Base-by-base conservation (phyloP, 306 rosid species). In the Glycine tomentella region DNA sequence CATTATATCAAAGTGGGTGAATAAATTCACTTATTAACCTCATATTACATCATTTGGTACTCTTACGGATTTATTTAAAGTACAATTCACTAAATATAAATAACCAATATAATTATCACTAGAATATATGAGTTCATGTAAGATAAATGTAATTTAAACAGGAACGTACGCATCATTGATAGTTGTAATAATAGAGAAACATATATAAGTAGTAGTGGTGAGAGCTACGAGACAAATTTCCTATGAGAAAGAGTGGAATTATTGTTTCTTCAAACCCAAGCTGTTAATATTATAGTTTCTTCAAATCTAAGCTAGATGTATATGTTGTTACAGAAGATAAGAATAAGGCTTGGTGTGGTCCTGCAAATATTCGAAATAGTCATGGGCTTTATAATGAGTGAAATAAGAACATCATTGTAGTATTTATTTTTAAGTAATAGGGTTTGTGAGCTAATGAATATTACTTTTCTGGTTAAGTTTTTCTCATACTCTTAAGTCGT, bases 271-370 rank as follows among this genome's bases (percentile, higher is more conserved):
- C 15, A 16, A 42, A 67, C 4, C 3, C 4, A 67, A 67, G 38
- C 5, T 45, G 44, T 9, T 44, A 15, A n/a, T 4, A 16, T 15
- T 44, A 42, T 67, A 14, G 36, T 67, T 72, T 14, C 76, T 72
- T 72, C 25, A 34, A 2, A 34, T 14, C 25, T 58, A 72, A 72
- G 76, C 33, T 72, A 51, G 16, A 8, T 33, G 48, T 1, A 4
- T 20, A 70, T 12, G 59, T 13, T 7, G 45, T 11, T 70, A 31
- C 8, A 11, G 3, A 71, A 50, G 61, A 71, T 50, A 48, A 71
- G 62, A 33, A 31, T n/a, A 49, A 49, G 34, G 20, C 25, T 65
- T 65, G 71, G 71, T 40, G 50, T 38, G 71, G 71, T 65, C 49
- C 50, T 38, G 31, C 31, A 14, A 38, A 34, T 2, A 65, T 36